A percentile compares a stretch with the other conserved stretches of the same genome.
Conservation (phyloP, 2,329 filamentous ascomycete species). For the Diaporthe velutina region DNA sequence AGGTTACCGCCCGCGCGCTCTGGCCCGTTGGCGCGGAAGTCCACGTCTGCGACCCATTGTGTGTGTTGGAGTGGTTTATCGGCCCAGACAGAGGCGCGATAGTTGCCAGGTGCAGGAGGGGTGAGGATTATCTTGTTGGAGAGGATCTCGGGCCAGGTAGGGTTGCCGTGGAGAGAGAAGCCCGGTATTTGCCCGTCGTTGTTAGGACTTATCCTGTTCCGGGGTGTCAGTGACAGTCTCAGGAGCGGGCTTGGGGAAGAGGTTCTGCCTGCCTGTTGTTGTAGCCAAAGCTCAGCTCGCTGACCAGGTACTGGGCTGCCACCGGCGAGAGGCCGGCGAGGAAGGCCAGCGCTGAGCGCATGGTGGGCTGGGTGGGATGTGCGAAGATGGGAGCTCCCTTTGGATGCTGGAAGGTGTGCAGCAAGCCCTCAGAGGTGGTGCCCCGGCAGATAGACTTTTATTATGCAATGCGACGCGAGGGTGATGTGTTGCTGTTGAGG, state of each 20-base stretch:
- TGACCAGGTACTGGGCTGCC: slow-evolving; percentile 76
- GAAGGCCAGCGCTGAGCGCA: slow-evolving; percentile 57
- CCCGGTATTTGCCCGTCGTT: slow-evolving; percentile 64
- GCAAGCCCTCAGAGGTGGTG: slow-evolving; percentile 10
- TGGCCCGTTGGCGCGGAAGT: slow-evolving; percentile 88
- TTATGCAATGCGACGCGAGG: slow-evolving; percentile 16
- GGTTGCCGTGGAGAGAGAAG: slow-evolving; percentile 68
- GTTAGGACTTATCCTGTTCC: slow-evolving; percentile 73
- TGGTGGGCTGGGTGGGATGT: slow-evolving; percentile 47
- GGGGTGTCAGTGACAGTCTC: slow-evolving; percentile 18
- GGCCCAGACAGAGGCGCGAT: slow-evolving; percentile 86
- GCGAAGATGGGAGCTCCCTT: slow-evolving; percentile 24
- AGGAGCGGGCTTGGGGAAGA: slow-evolving; percentile 14
- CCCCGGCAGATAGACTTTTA: slow-evolving; percentile 16
- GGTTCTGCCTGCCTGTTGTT: slow-evolving; percentile 64
- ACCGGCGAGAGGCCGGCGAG: slow-evolving; percentile 62
- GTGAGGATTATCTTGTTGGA: slow-evolving; percentile 95
- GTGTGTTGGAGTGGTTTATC: slow-evolving; percentile 71
- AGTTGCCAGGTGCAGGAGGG: slow-evolving; percentile 86
- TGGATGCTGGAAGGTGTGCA: slow-evolving; percentile 23
- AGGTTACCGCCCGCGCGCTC: slow-evolving; percentile 90
- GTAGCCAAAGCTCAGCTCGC: slow-evolving; percentile 83
- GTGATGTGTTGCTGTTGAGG: slow-evolving; percentile 34
- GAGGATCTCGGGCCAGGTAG: slow-evolving; percentile 72
- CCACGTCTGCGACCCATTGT: slow-evolving; percentile 86